phyloP scores from a whole-genome alignment of 108 stramenopile genomes.

The Asterionellopsis glacialis region DNA sequence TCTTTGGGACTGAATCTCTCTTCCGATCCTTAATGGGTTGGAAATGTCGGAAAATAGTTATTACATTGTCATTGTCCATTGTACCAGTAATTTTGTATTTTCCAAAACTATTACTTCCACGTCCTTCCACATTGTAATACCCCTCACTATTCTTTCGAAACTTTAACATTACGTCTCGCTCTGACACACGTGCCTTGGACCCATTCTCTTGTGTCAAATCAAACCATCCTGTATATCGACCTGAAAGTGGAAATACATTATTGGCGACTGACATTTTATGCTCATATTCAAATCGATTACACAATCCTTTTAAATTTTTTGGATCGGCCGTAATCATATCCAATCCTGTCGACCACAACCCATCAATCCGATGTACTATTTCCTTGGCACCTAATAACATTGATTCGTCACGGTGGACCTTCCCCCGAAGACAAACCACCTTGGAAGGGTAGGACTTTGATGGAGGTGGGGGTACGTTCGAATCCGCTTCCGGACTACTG shows the following conservation, averaged over 20 bases:
- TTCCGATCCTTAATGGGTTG: conserved; percentile 39
- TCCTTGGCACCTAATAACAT: conserved; percentile 43
- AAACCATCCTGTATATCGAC: conserved; percentile 81
- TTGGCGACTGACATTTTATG: conserved; percentile 56
- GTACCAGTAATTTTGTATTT: conserved; percentile 84
- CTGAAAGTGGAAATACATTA: conserved; percentile 64
- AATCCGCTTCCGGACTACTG: not conserved
- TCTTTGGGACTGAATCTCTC: conserved; percentile 5
- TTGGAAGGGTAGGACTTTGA: conserved; percentile 42
- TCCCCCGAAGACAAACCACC: conserved; percentile 73
- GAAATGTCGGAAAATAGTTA: conserved; percentile 83
- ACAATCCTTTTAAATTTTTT: conserved; percentile 49
- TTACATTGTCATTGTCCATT: conserved; percentile 50
- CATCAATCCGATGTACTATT: conserved; percentile 59
- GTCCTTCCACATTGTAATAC: conserved; percentile 83
- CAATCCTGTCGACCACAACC: conserved; percentile 74
- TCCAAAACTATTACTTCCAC: conserved; percentile 73
- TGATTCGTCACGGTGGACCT: conserved; percentile 45
- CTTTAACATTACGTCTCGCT: conserved; percentile 68
- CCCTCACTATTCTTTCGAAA: conserved; percentile 77
- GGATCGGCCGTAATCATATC: conserved; percentile 62
- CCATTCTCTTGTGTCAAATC: conserved; percentile 56
- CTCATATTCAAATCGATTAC: conserved; percentile 81
- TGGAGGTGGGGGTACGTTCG: conserved; percentile 33
- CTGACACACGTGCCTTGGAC: conserved; percentile 44